These are phyloP conservation scores for Zoysia pacifica DNA, from an alignment of 176 grass and related monocot species.

Conservation along the genomic window DNA sequence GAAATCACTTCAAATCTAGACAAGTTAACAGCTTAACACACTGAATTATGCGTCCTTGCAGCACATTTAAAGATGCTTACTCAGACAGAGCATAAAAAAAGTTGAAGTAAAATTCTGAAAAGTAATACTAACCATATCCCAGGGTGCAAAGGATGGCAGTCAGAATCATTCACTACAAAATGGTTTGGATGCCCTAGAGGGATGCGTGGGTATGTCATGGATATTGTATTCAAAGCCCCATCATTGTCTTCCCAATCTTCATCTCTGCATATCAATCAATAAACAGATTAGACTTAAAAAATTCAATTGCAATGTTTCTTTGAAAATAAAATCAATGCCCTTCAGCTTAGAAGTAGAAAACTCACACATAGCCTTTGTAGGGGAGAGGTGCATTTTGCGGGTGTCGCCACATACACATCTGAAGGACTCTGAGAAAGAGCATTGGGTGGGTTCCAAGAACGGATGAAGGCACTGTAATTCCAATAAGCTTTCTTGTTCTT, in stretches of 20 bases:
- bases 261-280: conserved; percentile 55
- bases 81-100: conserved; percentile 32
- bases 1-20: background rate
- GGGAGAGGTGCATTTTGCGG: conserved; percentile 63
- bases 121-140: conserved; percentile 77
- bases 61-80: background rate
- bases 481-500: conserved; percentile 78
- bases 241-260: conserved; percentile 99
- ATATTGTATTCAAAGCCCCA: conserved; percentile 92
- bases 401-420: conserved; percentile 91
- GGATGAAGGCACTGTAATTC: conserved; percentile 82
- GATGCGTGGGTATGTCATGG: conserved; percentile 84
- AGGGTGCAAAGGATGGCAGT: conserved; percentile 87
- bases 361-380: conserved; percentile 94
- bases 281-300: conserved; percentile 9
- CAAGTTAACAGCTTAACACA: background rate
- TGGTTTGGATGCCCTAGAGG: conserved; percentile 76
- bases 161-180: conserved; percentile 72
- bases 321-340: background rate
- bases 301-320: background rate
- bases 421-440: conserved; percentile 94
- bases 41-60: conserved; percentile 23
- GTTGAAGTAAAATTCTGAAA: conserved; percentile 29
- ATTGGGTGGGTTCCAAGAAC: conserved; percentile 85
- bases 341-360: conserved; percentile 16